phyloP scores from a whole-genome alignment of 257 asterid genomes.

The Handroanthus guayacan region DNA sequence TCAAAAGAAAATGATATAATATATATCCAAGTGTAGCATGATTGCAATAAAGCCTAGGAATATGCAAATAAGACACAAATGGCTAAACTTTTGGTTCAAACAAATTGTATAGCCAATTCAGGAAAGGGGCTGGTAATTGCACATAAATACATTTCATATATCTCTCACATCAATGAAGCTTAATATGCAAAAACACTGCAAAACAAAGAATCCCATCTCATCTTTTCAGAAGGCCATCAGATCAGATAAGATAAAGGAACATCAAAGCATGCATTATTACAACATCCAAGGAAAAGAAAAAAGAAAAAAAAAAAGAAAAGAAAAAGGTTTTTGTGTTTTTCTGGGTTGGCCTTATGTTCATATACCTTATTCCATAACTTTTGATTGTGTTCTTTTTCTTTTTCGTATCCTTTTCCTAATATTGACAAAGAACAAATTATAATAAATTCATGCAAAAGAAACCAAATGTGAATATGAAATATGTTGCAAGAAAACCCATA shows the following conservation, averaged over 20 bases:
- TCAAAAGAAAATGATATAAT: not conserved
- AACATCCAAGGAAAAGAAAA: not conserved
- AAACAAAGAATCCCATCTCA: not conserved
- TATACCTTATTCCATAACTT: constrained; percentile 27
- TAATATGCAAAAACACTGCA: not conserved
- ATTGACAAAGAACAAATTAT: not conserved
- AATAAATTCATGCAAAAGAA: not conserved
- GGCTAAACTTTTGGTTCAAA: not conserved
- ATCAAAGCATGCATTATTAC: constrained; percentile 14
- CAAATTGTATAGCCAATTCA: not conserved
- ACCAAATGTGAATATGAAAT: not conserved
- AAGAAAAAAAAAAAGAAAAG: too few species aligned
- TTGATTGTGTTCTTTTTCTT: constrained; percentile 8
- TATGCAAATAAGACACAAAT: not conserved
- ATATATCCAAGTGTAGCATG: not conserved
- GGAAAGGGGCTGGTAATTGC: not conserved
- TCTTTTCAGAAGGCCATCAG: not conserved
- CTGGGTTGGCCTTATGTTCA: constrained; percentile 20
- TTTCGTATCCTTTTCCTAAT: not conserved
- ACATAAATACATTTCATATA: too few species aligned
- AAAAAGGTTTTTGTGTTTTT: constrained; percentile 37
- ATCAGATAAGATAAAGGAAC: constrained; percentile 32
- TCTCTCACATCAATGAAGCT: constrained; percentile 2
- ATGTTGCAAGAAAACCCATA: too few species aligned
- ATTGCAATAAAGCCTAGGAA: not conserved